Evolutionary conservation across 768 basidiomycete species (phyloP), one percentile per base, ranked within the genome.

Genomic region (Neoboletus brunneissimus): DNA sequence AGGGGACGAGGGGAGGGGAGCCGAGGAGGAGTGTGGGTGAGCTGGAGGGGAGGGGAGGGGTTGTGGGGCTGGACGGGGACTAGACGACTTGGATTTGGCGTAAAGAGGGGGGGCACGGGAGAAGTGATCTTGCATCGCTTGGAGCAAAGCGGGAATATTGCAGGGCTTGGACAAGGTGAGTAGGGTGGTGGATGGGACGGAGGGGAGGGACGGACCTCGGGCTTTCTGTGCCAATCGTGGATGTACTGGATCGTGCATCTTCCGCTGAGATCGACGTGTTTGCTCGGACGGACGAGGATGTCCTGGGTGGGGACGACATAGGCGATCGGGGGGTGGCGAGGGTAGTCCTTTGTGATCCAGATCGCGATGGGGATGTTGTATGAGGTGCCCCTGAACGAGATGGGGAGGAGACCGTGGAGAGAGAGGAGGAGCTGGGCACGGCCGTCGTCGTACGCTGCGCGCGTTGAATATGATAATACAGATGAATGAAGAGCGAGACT

Each of bases 361-460:
- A 96, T 63, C 13, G 89, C 85, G 64, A 99, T 73, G 4, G 97
- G 97, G 64, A 98, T 98, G 72, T 99, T 93, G 78, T 99, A 99
- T 2, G 87, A 79, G 1, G 84, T 75, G 1, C 78, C 73, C 48
- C 88, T 81, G 75, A 85, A 96, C 0, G 81, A 72, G 63, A 99
- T 97, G 5, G 94, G 94, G 1, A 99, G 78, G 5, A 98, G 82
- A 11, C 97, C 97, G 67, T 97, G 91, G 4, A 96, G 64, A 61
- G 92, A 94, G 54, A 98, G 85, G 27, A 99, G 81, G 18, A 98
- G 80, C 66, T 95, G 93, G 0, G 92, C 88, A 37, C 96, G 85
- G 46, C 97, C 97, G 61, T 97, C 93, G 72, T 99, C 94, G 75
- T 91, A 94, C 0, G 90, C 93, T 97, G 68, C 13, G 59, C 35